A percentile compares a stretch with the other conserved stretches of the same genome.
Conservation (phyloP, 1,139 yeast species). For the Taphrina flavorubra region DNA sequence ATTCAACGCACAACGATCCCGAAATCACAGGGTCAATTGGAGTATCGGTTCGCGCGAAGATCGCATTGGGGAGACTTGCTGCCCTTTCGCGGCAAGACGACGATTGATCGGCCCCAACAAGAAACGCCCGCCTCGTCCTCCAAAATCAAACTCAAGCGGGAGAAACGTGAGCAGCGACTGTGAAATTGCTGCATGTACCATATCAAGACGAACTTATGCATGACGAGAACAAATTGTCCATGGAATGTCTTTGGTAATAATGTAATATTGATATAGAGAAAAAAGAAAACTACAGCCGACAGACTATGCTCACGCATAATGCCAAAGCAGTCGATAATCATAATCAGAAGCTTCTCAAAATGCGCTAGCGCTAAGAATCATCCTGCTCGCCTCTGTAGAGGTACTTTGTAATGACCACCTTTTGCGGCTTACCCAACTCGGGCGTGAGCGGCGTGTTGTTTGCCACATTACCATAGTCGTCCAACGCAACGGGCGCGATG, state of each 20-base stretch:
- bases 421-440: conserved; percentile 37
- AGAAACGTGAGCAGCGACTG: not conserved
- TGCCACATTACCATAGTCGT: conserved; percentile 41
- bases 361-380: conserved; percentile 21
- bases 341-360: too few species aligned
- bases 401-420: conserved; percentile 40
- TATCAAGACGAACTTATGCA: too few species aligned
- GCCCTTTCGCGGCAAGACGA: conserved; percentile 37
- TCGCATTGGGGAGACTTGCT: conserved; percentile 75
- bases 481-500: conserved; percentile 33
- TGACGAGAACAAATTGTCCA: too few species aligned
- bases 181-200: not conserved
- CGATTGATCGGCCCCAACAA: conserved; percentile 11
- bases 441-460: conserved; percentile 41
- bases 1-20: conserved; percentile 75
- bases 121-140: too few species aligned
- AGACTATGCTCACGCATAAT: not conserved
- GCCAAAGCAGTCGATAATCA: too few species aligned
- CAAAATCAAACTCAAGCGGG: not conserved
- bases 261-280: not conserved
- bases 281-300: not conserved
- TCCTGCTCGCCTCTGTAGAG: conserved; percentile 42
- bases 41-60: conserved; percentile 89
- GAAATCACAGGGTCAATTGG: conserved; percentile 68
- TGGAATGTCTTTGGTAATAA: too few species aligned